Conservation (phyloP, 306 rosid genomes). For the Gillenia trifoliata region DNA sequence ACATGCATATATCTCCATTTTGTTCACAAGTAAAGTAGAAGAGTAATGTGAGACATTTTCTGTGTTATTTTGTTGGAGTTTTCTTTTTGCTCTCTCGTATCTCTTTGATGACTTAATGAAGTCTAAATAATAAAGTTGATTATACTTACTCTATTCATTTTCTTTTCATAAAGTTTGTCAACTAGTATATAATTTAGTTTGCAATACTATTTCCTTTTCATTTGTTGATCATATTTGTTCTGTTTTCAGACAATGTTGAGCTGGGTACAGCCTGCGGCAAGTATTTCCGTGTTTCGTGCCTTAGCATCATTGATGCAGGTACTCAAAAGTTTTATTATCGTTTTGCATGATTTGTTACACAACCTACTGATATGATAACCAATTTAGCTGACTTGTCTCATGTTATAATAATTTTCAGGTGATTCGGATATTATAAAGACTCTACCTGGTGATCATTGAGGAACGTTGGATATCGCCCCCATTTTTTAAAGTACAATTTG, state of each 20-base stretch:
- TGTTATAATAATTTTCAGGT: not conserved
- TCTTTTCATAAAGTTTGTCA: not conserved
- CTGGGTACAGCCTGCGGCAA: constrained; percentile 47
- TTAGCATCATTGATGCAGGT: constrained; percentile 45
- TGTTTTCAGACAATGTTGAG: constrained; percentile 34
- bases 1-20: not conserved
- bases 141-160: not conserved
- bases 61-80: too few species aligned
- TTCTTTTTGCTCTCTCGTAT: not conserved
- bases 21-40: not conserved
- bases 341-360: not conserved
- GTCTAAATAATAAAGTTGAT: not conserved
- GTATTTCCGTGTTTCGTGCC: constrained; percentile 44
- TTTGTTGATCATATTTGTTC: not conserved
- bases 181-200: not conserved
- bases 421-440: constrained; percentile 15
- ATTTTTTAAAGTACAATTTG: not conserved
- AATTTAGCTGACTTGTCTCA: not conserved
- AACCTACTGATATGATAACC: not conserved
- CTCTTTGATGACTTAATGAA: too few species aligned
- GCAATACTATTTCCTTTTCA: not conserved
- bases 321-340: not conserved
- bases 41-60: not conserved
- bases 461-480: not conserved
- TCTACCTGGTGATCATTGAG: constrained; percentile 32